These are phyloP conservation scores for Cyclanthera cordifolia DNA, from an alignment of 306 rosid species.

Conservation along the genomic window DNA sequence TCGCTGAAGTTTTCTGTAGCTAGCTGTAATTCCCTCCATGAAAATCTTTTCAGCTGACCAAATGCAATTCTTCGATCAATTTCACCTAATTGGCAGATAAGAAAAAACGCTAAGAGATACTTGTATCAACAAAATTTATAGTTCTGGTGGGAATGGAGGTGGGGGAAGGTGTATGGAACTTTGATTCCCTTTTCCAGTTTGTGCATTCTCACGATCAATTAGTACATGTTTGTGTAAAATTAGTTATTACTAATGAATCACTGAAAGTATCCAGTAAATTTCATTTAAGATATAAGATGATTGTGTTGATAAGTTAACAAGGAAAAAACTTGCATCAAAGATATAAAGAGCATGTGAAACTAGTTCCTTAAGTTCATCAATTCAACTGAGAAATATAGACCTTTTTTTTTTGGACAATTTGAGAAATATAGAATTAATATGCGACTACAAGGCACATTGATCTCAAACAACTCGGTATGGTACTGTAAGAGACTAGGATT, in stretches of 20 bases:
- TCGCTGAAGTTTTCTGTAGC: constrained; percentile 85
- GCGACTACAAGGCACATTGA: neutral
- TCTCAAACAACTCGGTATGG: neutral
- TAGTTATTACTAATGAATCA: neutral
- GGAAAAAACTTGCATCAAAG: neutral
- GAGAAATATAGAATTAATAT: neutral
- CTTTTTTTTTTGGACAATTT: no score
- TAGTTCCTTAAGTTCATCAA: neutral
- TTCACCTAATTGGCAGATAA: constrained; percentile 49
- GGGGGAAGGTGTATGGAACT: neutral
- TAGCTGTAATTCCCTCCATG: constrained; percentile 84
- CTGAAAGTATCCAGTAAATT: neutral
- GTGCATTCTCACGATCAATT: neutral
- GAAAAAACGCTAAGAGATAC: neutral
- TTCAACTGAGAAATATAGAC: neutral
- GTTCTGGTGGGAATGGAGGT: neutral
- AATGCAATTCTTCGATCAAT: constrained; percentile 88
- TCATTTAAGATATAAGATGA: constrained; percentile 1
- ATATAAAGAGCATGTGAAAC: neutral
- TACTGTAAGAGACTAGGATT: neutral
- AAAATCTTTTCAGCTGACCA: constrained; percentile 78
- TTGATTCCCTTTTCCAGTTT: neutral
- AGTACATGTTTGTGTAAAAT: neutral
- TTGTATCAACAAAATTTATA: neutral
- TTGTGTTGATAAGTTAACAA: neutral